These are phyloP conservation scores for Anisodus acutangulus DNA, from an alignment of 257 asterid species.

Conservation along the genomic window DNA sequence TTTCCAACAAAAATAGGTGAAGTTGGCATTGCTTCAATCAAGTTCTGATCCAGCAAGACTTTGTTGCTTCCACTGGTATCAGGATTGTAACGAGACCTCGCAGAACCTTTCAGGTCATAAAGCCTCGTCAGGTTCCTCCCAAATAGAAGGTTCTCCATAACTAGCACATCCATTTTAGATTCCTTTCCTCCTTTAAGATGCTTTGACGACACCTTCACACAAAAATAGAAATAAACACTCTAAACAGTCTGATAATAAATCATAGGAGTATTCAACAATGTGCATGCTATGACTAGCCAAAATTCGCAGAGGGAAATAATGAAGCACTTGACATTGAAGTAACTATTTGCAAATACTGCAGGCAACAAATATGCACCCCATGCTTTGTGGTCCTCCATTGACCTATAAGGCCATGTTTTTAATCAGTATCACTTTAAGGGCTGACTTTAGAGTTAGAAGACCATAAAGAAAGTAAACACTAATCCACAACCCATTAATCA, in stretches of 20 bases:
- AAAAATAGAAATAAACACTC: constrained; percentile 32
- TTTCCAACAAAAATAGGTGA: constrained; percentile 93
- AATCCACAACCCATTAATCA: constrained; percentile 19
- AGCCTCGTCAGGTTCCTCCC: constrained; percentile 80
- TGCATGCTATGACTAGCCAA: background rate
- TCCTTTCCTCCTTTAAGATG: constrained; percentile 92
- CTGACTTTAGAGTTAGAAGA: background rate
- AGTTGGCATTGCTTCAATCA: constrained; percentile 98
- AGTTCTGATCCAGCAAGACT: constrained; percentile 91
- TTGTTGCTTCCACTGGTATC: constrained; percentile 89
- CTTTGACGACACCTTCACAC: constrained; percentile 70
- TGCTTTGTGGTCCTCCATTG: constrained; percentile 10
- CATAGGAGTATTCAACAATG: background rate
- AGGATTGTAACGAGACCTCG: constrained; percentile 86
- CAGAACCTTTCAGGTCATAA: constrained; percentile 95
- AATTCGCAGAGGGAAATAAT: constrained; percentile 7
- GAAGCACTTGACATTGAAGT: background rate
- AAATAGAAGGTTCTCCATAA: constrained; percentile 95
- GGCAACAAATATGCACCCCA: constrained; percentile 10
- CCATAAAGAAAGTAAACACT: constrained; percentile 13
- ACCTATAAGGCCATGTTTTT: constrained; percentile 16
- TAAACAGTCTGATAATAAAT: background rate
- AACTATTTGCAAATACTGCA: background rate
- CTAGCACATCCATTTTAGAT: constrained; percentile 86
- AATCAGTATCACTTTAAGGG: background rate